Conservation (phyloP, 495 filamentous ascomycete genomes). For the Penicillium samsonianum region DNA sequence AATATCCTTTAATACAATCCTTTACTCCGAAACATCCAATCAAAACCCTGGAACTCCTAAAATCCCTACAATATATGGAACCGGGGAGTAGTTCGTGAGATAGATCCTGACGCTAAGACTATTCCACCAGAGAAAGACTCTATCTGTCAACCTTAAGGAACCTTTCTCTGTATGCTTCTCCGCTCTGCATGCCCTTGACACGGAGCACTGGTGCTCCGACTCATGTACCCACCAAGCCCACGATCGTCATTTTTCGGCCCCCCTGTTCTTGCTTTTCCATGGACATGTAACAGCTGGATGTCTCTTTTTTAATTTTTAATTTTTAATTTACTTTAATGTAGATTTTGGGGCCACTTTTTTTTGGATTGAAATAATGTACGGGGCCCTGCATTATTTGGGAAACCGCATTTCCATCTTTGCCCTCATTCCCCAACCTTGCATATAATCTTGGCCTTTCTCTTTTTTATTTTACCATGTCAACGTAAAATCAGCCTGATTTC, state of each 20-base stretch:
- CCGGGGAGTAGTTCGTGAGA: neutral
- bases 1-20: neutral
- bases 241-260: slow-evolving; percentile 48
- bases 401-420: slow-evolving; percentile 21
- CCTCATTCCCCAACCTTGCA: slow-evolving; percentile 36
- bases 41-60: neutral
- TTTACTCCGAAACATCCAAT: neutral
- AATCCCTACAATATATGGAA: neutral
- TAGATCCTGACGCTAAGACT: neutral
- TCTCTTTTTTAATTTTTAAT: slow-evolving; percentile 21
- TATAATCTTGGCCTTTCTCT: slow-evolving; percentile 28
- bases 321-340: slow-evolving; percentile 23
- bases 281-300: slow-evolving; percentile 31
- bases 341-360: slow-evolving; percentile 12
- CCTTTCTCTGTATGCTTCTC: no score
- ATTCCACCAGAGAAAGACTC: no score
- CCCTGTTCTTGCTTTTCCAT: slow-evolving; percentile 40
- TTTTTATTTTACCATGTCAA: slow-evolving; percentile 23
- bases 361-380: slow-evolving; percentile 27
- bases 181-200: neutral
- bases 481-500: slow-evolving; percentile 28
- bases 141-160: neutral
- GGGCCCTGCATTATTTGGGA: slow-evolving; percentile 32
- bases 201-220: neutral
- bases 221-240: slow-evolving; percentile 32